Base-by-base conservation (phyloP, 2,329 filamentous ascomycete genomes). In the Arachnopeziza araneosa region DNA sequence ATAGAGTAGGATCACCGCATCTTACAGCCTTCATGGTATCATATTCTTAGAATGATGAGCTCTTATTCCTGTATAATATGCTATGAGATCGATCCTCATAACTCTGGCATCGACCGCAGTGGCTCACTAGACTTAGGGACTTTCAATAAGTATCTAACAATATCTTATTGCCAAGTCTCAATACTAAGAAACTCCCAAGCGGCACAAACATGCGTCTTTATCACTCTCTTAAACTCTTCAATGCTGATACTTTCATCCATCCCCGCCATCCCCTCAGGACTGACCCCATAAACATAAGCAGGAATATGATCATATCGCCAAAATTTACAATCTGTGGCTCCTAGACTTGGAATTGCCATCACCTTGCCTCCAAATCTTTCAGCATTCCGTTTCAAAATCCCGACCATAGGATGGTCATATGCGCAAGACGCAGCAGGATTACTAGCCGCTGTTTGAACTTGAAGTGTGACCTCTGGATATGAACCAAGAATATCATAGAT, bases 261-360 rank as follows among this genome's bases (percentile, higher is more conserved):
- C 54, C 70, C 70, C 64, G 60, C 67, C 67, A 70, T 68, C 2
- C 54, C 63, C 24, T 65, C 61, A 8, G 67, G 66, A 24, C 55
- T 56, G 0, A 64, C 63, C 22, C 75, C 73, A 62, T 72, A 75
- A 1, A 73, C 68, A 64, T 75, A 77, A 1, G 73, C 74, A 0
- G 74, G 74, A 3, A 76, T 64, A 1, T 67, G 69, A 9, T 65
- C 65, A 61, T 75, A 74, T 19, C 76, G 65, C 59, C 73, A 77
- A 60, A 74, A 73, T 61, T 78, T 77, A 56, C 73, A 75, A 54
- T 77, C 74, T 1, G 75, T 78, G 1, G 74, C 75, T 12, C 75
- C 75, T 44, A 77, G 64, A 9, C 68, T 71, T 3, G 74, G 73
- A 48, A 76, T 74, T 0, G 71, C 69, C 12, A 73, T 56, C 1